Evolutionary conservation across 1,139 yeast genomes (phyloP).

Genomic region (Kodamaea anthophila): DNA sequence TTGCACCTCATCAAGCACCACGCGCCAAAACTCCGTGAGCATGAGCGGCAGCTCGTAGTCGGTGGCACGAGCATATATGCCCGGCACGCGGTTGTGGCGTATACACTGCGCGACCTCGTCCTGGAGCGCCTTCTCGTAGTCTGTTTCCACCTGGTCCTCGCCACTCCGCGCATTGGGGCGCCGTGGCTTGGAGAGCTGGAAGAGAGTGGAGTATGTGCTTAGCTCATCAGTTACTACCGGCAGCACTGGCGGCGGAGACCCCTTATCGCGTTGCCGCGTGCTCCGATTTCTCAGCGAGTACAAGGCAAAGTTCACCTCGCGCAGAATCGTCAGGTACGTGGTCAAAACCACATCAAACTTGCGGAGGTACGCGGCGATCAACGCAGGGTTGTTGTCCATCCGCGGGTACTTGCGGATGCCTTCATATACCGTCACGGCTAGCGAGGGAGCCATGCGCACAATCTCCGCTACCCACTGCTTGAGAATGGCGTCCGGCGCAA

Average conservation of each 20-base stretch:
- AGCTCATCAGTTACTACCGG: conserved; percentile 6
- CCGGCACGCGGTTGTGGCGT: conserved; percentile 24
- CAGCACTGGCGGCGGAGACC: not conserved
- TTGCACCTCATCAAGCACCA: conserved; percentile 89
- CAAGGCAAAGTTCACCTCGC: conserved; percentile 76
- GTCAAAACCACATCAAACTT: conserved; percentile 77
- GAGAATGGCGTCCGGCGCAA: conserved; percentile 79
- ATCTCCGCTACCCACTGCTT: conserved; percentile 83
- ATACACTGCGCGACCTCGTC: conserved; percentile 32
- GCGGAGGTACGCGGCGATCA: conserved; percentile 42
- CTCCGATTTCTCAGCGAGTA: conserved; percentile 58
- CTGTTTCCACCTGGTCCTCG: conserved; percentile 19
- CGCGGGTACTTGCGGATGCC: conserved; percentile 51
- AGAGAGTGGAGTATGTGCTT: conserved; percentile 22
- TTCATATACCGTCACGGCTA: conserved; percentile 54
- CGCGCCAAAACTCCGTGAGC: conserved; percentile 83
- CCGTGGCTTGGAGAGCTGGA: conserved; percentile 29
- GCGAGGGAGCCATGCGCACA: conserved; percentile 46
- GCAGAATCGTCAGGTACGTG: conserved; percentile 63
- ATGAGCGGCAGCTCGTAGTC: conserved; percentile 80
- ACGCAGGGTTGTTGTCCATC: conserved; percentile 34
- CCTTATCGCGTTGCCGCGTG: conserved; percentile 30
- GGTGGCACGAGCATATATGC: conserved; percentile 18
- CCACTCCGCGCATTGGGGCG: conserved; percentile 22
- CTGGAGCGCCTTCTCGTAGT: conserved; percentile 32